Percentiles rank a stretch among this genome's conserved stretches.
phyloP scores from a whole-genome alignment of 2,329 filamentous ascomycete genomes.

The Aspergillus brasiliensis region DNA sequence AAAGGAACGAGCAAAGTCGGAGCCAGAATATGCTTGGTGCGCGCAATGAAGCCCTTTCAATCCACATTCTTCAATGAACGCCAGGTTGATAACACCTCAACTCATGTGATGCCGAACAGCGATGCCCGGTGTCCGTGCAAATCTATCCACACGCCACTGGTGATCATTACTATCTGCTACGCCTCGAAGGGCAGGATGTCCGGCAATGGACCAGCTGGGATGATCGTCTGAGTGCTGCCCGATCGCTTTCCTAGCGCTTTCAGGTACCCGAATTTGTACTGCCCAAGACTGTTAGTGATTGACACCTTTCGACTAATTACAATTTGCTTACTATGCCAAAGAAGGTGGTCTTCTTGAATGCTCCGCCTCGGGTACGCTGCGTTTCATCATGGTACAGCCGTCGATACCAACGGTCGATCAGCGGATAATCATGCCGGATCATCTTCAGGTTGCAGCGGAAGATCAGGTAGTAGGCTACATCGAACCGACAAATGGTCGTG shows the following conservation, averaged over 20 bases:
- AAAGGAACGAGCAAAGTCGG: not conserved
- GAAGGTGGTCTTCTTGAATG: conserved; percentile 49
- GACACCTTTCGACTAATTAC: not conserved
- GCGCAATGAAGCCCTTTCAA: not conserved
- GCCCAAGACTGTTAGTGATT: not conserved
- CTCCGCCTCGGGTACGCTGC: conserved; percentile 41
- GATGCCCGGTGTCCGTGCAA: not conserved
- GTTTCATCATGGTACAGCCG: conserved; percentile 51
- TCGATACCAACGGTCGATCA: conserved; percentile 50
- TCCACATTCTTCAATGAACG: not conserved
- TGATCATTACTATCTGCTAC: not conserved
- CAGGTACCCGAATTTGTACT: conserved; percentile 33
- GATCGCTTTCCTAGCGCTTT: conserved; percentile 21
- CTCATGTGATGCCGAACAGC: not conserved
- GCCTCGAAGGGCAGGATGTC: conserved; percentile 26
- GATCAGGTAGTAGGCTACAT: conserved; percentile 75
- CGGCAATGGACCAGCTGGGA: conserved; percentile 31
- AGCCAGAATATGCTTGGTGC: not conserved
- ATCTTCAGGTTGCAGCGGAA: conserved; percentile 73
- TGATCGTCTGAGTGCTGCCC: conserved; percentile 24
- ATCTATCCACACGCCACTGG: not conserved
- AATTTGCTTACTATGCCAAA: conserved; percentile 41
- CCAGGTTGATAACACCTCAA: not conserved
- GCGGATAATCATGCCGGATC: conserved; percentile 62
- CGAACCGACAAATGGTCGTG: conserved; percentile 68